Base-by-base conservation (phyloP, 2,329 filamentous ascomycete genomes). In the Aspergillus fumigatus region DNA sequence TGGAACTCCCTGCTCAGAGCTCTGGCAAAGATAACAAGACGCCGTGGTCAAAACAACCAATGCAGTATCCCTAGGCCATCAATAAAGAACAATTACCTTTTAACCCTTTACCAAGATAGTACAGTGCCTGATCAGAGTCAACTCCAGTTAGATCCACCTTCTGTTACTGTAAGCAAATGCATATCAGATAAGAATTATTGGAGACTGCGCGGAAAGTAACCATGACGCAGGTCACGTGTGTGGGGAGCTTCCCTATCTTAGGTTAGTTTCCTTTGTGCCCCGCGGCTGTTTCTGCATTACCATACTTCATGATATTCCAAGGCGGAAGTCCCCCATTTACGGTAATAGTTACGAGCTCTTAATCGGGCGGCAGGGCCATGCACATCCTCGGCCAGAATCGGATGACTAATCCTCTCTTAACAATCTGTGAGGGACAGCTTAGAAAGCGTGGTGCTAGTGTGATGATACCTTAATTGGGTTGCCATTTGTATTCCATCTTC, bases 211-310 rank as follows among this genome's bases (percentile, higher is more conserved):
- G 47, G 50, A 48, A 26, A 38, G 41, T 19, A 53, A 52, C 41
- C 35, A 62, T 61, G 62, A 65, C 51, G 63, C 57, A 29, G 26
- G 53, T 67, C 64, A 66, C 64, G 65, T 67, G 65, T 65, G 65
- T 63, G 65, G 65, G 63, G 65, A 65, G 59, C 40, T 55, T 52
- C 47, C 57, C 26, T 10, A 38, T 2, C 32, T 38, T 14, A 14
- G 29, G 10, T 11, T 23, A 32, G 10, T 35, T 35, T 35, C 32
- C 32, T 35, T 54, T 49, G 29, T 65, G 53, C 62, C 60, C 60
- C 61, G 56, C 57, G 19, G 14, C 25, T 52, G 59, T 59, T 27
- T 48, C 32, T 8, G 55, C 54, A 57, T 59, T 66, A 59, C 53
- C 6, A 21, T 19, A 9, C 32, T 17, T 47, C 19, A 10, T 25